A percentile compares a stretch with the other conserved stretches of the same genome.
These are phyloP conservation scores for Corymbia calophylla DNA, from an alignment of 441 rosid genomes.

Conservation along the genomic window DNA sequence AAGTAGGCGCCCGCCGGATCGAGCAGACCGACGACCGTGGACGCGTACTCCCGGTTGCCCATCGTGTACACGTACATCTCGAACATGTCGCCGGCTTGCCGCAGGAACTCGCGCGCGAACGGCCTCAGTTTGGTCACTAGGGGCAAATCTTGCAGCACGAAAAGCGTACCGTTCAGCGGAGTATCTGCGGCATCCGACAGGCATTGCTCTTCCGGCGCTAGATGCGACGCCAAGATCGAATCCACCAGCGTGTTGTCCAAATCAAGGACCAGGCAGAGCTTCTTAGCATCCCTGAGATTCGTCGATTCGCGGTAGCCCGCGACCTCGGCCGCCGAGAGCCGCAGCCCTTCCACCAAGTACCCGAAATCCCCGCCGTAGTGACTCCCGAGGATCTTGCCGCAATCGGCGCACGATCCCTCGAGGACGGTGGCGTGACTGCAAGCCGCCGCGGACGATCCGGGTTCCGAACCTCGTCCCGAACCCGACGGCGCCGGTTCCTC, in stretches of 20 bases:
- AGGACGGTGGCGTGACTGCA: background rate
- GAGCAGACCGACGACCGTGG: background rate
- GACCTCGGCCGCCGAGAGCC: background rate
- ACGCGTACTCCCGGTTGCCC: background rate
- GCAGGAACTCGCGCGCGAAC: background rate
- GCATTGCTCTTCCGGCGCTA: background rate
- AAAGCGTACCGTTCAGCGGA: background rate
- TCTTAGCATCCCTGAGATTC: background rate
- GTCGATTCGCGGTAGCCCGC: background rate
- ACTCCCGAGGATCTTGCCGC: background rate
- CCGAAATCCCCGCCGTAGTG: background rate
- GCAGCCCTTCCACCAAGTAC: background rate
- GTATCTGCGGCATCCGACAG: background rate
- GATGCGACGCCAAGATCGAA: background rate
- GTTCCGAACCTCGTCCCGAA: background rate
- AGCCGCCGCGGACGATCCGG: background rate
- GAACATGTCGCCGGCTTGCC: conserved; percentile 6
- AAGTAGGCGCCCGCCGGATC: conserved; percentile 4
- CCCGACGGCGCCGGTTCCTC: background rate
- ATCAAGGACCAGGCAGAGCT: background rate
- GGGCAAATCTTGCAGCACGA: background rate
- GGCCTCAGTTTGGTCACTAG: conserved; percentile 11
- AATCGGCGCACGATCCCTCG: background rate
- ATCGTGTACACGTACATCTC: conserved; percentile 6
- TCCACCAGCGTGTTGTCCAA: background rate